Evolutionary conservation across 78 protist species (phyloP).

Genomic region (Paulinella micropora): DNA sequence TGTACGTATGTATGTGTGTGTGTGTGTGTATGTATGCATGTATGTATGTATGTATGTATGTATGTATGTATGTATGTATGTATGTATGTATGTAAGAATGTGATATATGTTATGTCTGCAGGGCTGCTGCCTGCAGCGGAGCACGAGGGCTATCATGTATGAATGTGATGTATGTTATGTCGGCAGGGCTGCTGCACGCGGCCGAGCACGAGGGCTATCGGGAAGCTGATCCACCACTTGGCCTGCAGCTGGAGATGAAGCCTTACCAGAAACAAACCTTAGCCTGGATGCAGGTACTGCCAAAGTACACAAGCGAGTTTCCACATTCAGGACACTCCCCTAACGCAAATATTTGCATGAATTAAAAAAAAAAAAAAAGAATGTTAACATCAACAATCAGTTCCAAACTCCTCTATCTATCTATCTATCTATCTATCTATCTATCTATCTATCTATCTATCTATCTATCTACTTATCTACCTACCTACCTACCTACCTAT

Average conservation of each 20-base stretch:
- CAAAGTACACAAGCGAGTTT: too few relatives aligned
- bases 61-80: background rate
- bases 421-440: too few relatives aligned
- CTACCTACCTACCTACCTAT: too few relatives aligned
- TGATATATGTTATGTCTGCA: background rate
- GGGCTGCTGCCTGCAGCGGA: background rate
- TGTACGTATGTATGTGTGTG: background rate
- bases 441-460: too few relatives aligned
- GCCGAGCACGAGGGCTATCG: background rate
- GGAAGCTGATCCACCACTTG: background rate
- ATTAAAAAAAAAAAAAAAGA: too few relatives aligned
- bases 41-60: background rate
- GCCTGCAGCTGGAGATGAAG: background rate
- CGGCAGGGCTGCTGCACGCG: background rate
- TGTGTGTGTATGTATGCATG: background rate
- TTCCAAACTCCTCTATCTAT: too few relatives aligned
- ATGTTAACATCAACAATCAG: too few relatives aligned
- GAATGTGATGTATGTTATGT: background rate
- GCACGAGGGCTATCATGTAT: background rate
- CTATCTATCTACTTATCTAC: too few relatives aligned
- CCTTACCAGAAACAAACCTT: background rate
- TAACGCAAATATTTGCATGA: too few relatives aligned
- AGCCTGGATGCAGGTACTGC: slow-evolving; percentile 6
- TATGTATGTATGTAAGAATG: background rate
- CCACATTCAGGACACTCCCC: too few relatives aligned